Conservation (phyloP, 1,284 basidiomycete genomes). For the Puccinia horiana region DNA sequence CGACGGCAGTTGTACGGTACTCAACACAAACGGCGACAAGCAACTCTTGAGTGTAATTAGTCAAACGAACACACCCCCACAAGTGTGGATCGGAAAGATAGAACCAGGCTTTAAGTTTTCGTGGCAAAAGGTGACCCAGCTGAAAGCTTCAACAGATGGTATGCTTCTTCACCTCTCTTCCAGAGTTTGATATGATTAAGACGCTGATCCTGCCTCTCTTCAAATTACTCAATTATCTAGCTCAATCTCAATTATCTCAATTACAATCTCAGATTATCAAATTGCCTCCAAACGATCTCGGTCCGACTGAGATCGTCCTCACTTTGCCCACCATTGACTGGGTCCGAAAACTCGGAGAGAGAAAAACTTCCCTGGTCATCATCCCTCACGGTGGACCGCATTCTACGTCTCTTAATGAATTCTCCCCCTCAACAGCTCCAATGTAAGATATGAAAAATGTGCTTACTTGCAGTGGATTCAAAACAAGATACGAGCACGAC, state of each 20-base stretch:
- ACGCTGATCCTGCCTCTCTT: conserved; percentile 40
- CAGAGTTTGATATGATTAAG: not conserved
- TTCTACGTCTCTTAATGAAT: conserved; percentile 57
- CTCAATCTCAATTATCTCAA: conserved; percentile 48
- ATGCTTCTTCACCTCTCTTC: not conserved
- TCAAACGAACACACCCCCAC: conserved; percentile 18
- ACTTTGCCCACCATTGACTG: not conserved
- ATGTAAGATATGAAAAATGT: conserved; percentile 30
- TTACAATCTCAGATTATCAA: conserved; percentile 65
- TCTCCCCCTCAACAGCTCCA: conserved; percentile 38
- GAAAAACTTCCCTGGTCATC: conserved; percentile 60
- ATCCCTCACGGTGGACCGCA: conserved; percentile 74
- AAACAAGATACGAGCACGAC: not conserved
- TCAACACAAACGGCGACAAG: not conserved
- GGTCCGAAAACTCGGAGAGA: conserved; percentile 49
- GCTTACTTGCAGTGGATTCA: not conserved
- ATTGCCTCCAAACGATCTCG: conserved; percentile 59
- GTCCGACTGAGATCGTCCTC: conserved; percentile 53
- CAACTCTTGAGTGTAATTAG: conserved; percentile 7
- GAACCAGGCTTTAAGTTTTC: not conserved
- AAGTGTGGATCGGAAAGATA: conserved; percentile 20
- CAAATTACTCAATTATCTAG: not conserved
- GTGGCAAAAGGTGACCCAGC: conserved; percentile 14
- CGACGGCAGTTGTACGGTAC: conserved; percentile 15
- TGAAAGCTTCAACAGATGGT: conserved; percentile 21